Evolutionary conservation across 495 filamentous ascomycete species (phyloP).

Genomic region (Hypoxylon perforatum): DNA sequence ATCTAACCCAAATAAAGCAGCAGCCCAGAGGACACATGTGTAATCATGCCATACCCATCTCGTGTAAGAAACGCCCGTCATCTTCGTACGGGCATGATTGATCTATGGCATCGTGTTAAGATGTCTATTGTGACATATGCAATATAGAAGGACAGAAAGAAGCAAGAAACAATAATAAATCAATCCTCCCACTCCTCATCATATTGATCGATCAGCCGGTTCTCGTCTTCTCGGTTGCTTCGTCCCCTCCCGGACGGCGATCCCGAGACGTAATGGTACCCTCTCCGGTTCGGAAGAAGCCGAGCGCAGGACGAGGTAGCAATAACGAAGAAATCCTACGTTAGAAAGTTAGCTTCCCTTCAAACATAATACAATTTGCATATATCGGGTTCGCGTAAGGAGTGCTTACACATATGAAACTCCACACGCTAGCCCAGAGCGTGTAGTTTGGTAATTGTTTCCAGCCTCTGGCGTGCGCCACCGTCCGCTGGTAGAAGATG

Average conservation of each 20-base stretch:
- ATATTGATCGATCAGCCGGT: slow-evolving; percentile 92
- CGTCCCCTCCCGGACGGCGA: slow-evolving; percentile 58
- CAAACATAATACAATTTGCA: not conserved
- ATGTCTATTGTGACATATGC: slow-evolving; percentile 7
- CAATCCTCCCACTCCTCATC: slow-evolving; percentile 88
- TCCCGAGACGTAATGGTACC: slow-evolving; percentile 69
- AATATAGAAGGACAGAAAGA: slow-evolving; percentile 4
- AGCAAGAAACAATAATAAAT: slow-evolving; percentile 20
- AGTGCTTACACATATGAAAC: slow-evolving; percentile 80
- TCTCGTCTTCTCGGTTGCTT: slow-evolving; percentile 79
- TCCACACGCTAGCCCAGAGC: slow-evolving; percentile 88
- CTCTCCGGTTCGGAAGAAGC: slow-evolving; percentile 69
- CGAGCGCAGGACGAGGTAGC: slow-evolving; percentile 78
- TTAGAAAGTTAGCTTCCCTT: slow-evolving; percentile 30
- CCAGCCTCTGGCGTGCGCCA: slow-evolving; percentile 96
- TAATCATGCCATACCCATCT: slow-evolving; percentile 6
- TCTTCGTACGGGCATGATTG: not conserved
- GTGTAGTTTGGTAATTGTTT: slow-evolving; percentile 93
- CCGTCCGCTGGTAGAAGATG: slow-evolving; percentile 93
- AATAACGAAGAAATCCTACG: slow-evolving; percentile 85
- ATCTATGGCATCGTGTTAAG: slow-evolving; percentile 12
- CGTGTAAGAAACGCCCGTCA: slow-evolving; percentile 19
- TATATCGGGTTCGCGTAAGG: not conserved
- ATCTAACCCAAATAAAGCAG: slow-evolving; percentile 10
- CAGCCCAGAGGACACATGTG: slow-evolving; percentile 14